These are phyloP conservation scores for Moesziomyces sp. DNA, from an alignment of 1,284 basidiomycete genomes.

Conservation along the genomic window DNA sequence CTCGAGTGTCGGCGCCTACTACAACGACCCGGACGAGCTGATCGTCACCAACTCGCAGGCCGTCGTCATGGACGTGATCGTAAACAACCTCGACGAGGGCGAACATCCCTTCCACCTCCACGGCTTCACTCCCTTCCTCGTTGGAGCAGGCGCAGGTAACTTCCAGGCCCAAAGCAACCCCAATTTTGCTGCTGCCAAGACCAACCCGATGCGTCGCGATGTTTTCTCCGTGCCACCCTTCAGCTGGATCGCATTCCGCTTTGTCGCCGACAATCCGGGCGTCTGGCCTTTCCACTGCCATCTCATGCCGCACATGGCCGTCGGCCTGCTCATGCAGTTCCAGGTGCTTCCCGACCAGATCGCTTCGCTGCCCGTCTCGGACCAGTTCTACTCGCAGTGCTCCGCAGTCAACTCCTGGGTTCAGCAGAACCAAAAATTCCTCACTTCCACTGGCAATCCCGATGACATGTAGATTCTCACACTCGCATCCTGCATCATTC, in stretches of 20 bases:
- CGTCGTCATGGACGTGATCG: slow-evolving; percentile 62
- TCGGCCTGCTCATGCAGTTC: slow-evolving; percentile 54
- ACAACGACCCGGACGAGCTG: slow-evolving; percentile 34
- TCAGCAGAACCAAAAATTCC: slow-evolving; percentile 24
- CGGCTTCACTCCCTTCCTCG: slow-evolving; percentile 54
- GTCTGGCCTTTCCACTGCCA: slow-evolving; percentile 61
- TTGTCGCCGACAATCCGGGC: slow-evolving; percentile 55
- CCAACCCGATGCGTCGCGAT: slow-evolving; percentile 54
- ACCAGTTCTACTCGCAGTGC: slow-evolving; percentile 26
- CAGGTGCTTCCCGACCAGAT: slow-evolving; percentile 39
- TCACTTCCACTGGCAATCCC: slow-evolving; percentile 22
- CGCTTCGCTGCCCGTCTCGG: slow-evolving; percentile 7
- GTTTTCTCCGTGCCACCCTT: slow-evolving; percentile 49
- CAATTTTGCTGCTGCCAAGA: slow-evolving; percentile 34
- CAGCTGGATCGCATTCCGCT: slow-evolving; percentile 55
- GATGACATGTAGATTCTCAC: slow-evolving; percentile 15
- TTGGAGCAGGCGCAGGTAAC: slow-evolving; percentile 65
- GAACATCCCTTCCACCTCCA: slow-evolving; percentile 71
- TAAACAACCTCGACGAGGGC: slow-evolving; percentile 69
- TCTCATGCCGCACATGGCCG: slow-evolving; percentile 46
- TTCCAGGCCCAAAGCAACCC: slow-evolving; percentile 32
- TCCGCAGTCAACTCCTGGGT: slow-evolving; percentile 33
- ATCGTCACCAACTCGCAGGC: slow-evolving; percentile 44
- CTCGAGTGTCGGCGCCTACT: slow-evolving; percentile 31
- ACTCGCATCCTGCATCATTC: too few species aligned